Conservation (phyloP, 78 protist species). For the Emiliania huxleyi region DNA sequence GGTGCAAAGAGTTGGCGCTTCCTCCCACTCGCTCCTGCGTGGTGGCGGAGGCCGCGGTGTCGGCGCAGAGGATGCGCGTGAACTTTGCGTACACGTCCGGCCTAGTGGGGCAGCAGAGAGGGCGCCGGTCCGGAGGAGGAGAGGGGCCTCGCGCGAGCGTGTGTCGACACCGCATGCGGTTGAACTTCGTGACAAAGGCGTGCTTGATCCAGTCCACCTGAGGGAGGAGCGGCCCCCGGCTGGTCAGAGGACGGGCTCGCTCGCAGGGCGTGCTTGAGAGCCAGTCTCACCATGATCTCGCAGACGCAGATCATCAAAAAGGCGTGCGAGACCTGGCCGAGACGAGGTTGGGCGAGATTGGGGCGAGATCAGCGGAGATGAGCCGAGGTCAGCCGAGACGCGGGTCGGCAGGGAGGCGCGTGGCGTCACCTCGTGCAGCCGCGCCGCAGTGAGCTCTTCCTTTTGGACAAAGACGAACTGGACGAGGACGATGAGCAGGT, state of each 20-base stretch:
- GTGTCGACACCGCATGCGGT: too few relatives aligned
- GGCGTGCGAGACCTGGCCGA: not conserved
- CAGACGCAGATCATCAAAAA: constrained; percentile 34
- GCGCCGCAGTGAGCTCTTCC: not conserved
- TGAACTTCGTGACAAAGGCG: constrained; percentile 82
- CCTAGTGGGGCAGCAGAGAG: too few relatives aligned
- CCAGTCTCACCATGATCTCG: constrained; percentile 63
- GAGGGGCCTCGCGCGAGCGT: too few relatives aligned
- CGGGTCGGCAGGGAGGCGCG: too few relatives aligned
- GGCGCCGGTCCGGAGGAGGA: too few relatives aligned
- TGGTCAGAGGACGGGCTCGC: too few relatives aligned
- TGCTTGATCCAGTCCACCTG: constrained; percentile 89
- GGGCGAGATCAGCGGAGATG: too few relatives aligned
- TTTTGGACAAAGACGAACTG: constrained; percentile 37
- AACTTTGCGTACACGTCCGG: not conserved
- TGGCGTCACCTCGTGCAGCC: not conserved
- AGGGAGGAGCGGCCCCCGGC: too few relatives aligned
- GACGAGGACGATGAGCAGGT: constrained; percentile 45
- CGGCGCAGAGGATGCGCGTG: not conserved
- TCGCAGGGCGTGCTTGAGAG: too few relatives aligned
- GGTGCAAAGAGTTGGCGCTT: too few relatives aligned
- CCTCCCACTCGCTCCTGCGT: not conserved
- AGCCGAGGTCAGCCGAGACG: too few relatives aligned
- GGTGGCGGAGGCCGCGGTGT: not conserved
- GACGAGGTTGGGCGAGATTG: too few relatives aligned